Base-by-base conservation (phyloP, 768 basidiomycete species). In the Xerocomellus amylosporus region DNA sequence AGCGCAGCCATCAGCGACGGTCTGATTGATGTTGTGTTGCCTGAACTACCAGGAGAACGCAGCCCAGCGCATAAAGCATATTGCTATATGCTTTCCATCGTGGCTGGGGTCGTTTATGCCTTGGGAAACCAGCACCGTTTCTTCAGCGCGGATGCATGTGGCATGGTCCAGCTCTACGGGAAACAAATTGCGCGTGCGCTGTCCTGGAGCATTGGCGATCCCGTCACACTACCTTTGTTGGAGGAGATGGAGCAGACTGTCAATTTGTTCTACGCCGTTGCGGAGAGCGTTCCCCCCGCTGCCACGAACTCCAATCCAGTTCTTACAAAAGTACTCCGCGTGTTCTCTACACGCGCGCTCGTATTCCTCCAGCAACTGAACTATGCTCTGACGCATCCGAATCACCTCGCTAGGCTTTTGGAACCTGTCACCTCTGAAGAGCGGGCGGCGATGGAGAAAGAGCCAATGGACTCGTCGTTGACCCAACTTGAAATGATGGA, bases 351-450 rank as follows among this genome's bases (percentile, higher is more conserved):
- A 1, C 83, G 83, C 56, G 85, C 87, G 0, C 71, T 94, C 19
- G 75, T 83, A 31, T 81, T 96, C 24, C 76, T 97, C 1, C 92
- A 93, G 64, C 89, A 93, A 59, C 72, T 97, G 57, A 94, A 93
- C 69, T 93, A 94, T 59, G 89, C 91, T 0, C 77, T 96, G 44
- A 87, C 91, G 0, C 94, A 98, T 69, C 94, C 94, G 8, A 90
- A 94, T 63, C 87, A 93, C 62, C 79, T 97, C 13, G 84, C 87
- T 2, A 86, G 86, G 59, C 75, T 91, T 26, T 76, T 95, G 60
- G 91, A 95, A 54, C 87, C 92, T 7, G 77, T 90, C 14, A 87
- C 88, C 0, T 67, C 79, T 2, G 91, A 92, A 12, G 94, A 96
- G 61, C 81, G 87, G 8, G 71, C 71, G 0, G 76, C 77, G 46